These are phyloP conservation scores for Komagataella ulmi DNA, from an alignment of 805 yeast species.

Conservation along the genomic window DNA sequence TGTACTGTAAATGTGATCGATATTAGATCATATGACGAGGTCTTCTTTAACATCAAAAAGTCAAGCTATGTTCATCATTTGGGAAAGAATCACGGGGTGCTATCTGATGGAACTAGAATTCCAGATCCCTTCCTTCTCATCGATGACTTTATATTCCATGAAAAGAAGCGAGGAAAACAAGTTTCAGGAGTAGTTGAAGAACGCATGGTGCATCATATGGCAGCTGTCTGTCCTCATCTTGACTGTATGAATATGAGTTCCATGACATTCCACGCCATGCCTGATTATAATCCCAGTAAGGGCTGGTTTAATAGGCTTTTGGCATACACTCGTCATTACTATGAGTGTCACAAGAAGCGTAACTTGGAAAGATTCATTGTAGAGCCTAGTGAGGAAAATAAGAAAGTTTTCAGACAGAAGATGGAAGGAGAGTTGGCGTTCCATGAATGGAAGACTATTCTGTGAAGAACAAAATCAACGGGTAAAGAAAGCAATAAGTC, in stretches of 20 bases:
- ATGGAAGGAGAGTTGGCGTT: neutral
- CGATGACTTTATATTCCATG: neutral
- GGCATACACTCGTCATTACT: neutral
- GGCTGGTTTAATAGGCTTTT: neutral
- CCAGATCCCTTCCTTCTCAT: neutral
- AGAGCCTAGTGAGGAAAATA: neutral
- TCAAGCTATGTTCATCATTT: neutral
- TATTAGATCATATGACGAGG: neutral
- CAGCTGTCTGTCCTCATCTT: neutral
- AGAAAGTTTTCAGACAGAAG: neutral
- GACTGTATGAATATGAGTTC: neutral
- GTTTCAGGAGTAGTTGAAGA: neutral
- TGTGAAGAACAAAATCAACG: neutral
- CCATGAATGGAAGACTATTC: neutral
- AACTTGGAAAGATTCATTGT: neutral
- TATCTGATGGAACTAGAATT: neutral
- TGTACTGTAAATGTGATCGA: neutral
- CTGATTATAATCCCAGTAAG: neutral
- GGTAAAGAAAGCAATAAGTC: too few relatives aligned
- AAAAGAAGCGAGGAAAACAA: neutral
- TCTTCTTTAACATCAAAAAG: neutral
- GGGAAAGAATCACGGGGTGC: neutral
- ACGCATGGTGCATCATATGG: neutral
- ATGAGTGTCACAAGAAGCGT: neutral
- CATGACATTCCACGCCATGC: neutral